Evolutionary conservation across 2,329 filamentous ascomycete species (phyloP).

Genomic region (Bipolaris sorokiniana): DNA sequence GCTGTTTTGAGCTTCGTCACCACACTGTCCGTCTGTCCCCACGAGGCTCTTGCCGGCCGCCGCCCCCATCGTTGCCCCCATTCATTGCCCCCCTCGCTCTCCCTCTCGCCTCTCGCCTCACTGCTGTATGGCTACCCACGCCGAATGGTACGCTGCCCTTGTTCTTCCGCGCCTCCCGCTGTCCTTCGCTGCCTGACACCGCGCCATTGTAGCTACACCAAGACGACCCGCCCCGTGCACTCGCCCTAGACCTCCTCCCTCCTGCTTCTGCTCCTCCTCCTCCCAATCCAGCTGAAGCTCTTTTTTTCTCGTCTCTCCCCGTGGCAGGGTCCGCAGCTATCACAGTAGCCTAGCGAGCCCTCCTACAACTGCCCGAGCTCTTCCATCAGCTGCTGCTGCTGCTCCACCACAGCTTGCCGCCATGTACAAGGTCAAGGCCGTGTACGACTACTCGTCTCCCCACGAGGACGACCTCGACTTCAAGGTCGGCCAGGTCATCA

Average conservation of each 20-base stretch:
- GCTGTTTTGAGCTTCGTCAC: constrained; percentile 29
- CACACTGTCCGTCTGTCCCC: constrained; percentile 18
- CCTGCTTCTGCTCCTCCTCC: not conserved
- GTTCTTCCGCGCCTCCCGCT: constrained; percentile 18
- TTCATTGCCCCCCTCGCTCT: constrained; percentile 10
- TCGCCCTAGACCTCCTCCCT: constrained; percentile 4
- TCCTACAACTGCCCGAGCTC: constrained; percentile 3
- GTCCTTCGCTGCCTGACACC: constrained; percentile 20
- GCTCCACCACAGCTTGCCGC: constrained; percentile 10
- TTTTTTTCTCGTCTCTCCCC: constrained; percentile 10
- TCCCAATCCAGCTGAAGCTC: constrained; percentile 4
- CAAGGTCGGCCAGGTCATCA: constrained; percentile 83
- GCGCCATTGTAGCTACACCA: constrained; percentile 23
- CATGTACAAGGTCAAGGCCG: constrained; percentile 88
- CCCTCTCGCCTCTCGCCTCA: constrained; percentile 8
- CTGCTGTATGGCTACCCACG: constrained; percentile 19
- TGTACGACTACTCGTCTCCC: constrained; percentile 91
- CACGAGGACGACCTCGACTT: constrained; percentile 97
- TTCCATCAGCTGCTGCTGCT: constrained; percentile 1
- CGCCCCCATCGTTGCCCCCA: constrained; percentile 12
- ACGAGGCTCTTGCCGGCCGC: constrained; percentile 19
- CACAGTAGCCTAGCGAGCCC: constrained; percentile 8
- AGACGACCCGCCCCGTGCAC: constrained; percentile 19
- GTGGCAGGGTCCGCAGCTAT: constrained; percentile 22
- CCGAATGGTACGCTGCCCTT: constrained; percentile 9